phyloP scores from a whole-genome alignment of 2,329 filamentous ascomycete species.

The Penicillium thymicola region DNA sequence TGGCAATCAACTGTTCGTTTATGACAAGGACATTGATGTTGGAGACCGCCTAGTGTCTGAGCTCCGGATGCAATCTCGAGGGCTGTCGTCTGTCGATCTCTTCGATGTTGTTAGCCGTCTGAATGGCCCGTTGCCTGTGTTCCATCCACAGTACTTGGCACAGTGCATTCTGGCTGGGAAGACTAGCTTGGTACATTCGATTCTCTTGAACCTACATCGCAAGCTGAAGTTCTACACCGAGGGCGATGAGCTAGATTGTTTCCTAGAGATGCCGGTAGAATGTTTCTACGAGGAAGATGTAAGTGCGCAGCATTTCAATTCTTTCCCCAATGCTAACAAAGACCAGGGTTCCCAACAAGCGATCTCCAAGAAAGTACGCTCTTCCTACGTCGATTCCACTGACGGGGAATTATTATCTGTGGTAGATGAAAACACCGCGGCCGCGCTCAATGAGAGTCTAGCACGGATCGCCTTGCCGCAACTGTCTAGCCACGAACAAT shows the following conservation, averaged over 20 bases:
- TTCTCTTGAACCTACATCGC: slow-evolving; percentile 69
- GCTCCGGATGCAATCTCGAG: slow-evolving; percentile 49
- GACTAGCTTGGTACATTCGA: slow-evolving; percentile 63
- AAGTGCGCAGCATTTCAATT: slow-evolving; percentile 15
- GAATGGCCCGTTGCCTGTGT: slow-evolving; percentile 83
- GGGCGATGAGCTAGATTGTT: slow-evolving; percentile 75
- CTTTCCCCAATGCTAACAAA: slow-evolving; percentile 18
- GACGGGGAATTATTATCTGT: slow-evolving; percentile 56
- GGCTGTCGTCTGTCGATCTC: slow-evolving; percentile 60
- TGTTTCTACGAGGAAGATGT: slow-evolving; percentile 50
- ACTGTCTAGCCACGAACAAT: slow-evolving; percentile 80
- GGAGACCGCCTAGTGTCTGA: slow-evolving; percentile 59
- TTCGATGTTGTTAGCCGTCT: slow-evolving; percentile 79
- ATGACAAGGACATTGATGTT: slow-evolving; percentile 70
- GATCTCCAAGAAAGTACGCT: slow-evolving; percentile 48
- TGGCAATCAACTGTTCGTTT: slow-evolving; percentile 86
- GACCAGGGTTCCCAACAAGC: slow-evolving; percentile 38
- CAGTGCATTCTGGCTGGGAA: slow-evolving; percentile 85
- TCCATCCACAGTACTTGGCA: slow-evolving; percentile 86
- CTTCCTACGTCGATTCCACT: slow-evolving; percentile 51
- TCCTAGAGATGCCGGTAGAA: slow-evolving; percentile 60
- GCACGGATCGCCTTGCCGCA: slow-evolving; percentile 71
- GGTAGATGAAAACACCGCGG: slow-evolving; percentile 69
- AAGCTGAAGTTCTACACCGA: slow-evolving; percentile 79
- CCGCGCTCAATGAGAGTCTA: slow-evolving; percentile 71